These are phyloP conservation scores for Diplodia mutila DNA, from an alignment of 2,329 filamentous ascomycete genomes.

Conservation along the genomic window DNA sequence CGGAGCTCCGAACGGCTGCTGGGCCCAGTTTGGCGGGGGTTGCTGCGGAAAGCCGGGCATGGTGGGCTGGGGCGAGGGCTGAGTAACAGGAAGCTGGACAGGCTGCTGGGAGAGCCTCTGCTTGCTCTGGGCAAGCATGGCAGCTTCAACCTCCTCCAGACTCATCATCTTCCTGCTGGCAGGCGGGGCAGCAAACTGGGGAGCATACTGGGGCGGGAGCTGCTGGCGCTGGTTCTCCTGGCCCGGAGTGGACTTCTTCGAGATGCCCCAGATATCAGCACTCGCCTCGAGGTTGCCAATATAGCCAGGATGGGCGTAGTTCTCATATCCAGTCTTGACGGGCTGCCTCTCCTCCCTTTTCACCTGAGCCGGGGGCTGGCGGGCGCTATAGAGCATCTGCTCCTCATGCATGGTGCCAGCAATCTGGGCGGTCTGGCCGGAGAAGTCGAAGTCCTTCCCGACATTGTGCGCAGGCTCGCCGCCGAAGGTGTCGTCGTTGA, in stretches of 20 bases:
- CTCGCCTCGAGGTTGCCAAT: slow-evolving; percentile 91
- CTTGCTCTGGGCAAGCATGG: slow-evolving; percentile 75
- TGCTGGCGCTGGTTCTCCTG: slow-evolving; percentile 34
- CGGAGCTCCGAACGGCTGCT: slow-evolving; percentile 38
- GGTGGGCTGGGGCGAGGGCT: slow-evolving; percentile 23
- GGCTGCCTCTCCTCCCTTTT: slow-evolving; percentile 60
- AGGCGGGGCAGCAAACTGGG: slow-evolving; percentile 35
- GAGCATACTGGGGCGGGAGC: slow-evolving; percentile 32
- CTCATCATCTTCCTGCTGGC: slow-evolving; percentile 80
- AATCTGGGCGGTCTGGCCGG: slow-evolving; percentile 87
- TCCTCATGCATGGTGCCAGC: slow-evolving; percentile 87
- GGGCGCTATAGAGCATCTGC: slow-evolving; percentile 79
- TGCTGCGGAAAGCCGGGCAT: slow-evolving; percentile 29
- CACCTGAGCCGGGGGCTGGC: slow-evolving; percentile 63
- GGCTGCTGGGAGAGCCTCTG: slow-evolving; percentile 48
- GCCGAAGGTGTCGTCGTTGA: slow-evolving; percentile 95
- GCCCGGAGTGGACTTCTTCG: slow-evolving; percentile 55
- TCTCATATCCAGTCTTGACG: slow-evolving; percentile 83
- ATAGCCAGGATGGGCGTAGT: slow-evolving; percentile 81
- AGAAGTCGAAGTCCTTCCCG: slow-evolving; percentile 97
- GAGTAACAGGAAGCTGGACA: slow-evolving; percentile 32
- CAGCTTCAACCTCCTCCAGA: slow-evolving; percentile 93
- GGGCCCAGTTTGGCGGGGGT: slow-evolving; percentile 27
- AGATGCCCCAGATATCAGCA: slow-evolving; percentile 85
- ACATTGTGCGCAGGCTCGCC: slow-evolving; percentile 58